Evolutionary conservation across 2,329 filamentous ascomycete genomes (phyloP).

Genomic region (Penicillium sp.): DNA sequence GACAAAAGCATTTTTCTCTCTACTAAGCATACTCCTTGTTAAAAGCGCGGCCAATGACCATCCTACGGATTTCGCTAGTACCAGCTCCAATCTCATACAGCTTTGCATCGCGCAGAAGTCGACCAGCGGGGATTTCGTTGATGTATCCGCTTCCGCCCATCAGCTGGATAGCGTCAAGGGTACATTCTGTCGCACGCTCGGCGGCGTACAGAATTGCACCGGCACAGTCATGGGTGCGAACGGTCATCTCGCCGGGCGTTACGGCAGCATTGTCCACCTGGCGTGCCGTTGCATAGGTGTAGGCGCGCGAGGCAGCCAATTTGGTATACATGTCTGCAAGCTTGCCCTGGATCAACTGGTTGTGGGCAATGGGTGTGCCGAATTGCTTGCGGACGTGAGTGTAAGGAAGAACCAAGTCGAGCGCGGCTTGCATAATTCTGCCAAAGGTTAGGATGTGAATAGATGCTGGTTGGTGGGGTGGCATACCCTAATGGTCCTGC

Average conservation of each 20-base stretch:
- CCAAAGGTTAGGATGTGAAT: constrained; percentile 10
- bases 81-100: constrained; percentile 97
- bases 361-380: constrained; percentile 79
- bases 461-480: not conserved
- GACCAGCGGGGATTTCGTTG: constrained; percentile 89
- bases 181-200: constrained; percentile 79
- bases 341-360: constrained; percentile 90
- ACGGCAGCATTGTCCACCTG: constrained; percentile 73
- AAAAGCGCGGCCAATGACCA: constrained; percentile 91
- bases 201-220: constrained; percentile 92
- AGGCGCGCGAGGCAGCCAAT: constrained; percentile 77
- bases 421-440: constrained; percentile 82
- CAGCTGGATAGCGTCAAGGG: constrained; percentile 86
- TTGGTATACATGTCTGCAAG: constrained; percentile 98
- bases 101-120: constrained; percentile 75
- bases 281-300: constrained; percentile 81
- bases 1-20: constrained; percentile 2
- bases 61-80: constrained; percentile 88
- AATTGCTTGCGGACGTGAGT: constrained; percentile 90
- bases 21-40: constrained; percentile 73
- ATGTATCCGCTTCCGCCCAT: constrained; percentile 95
- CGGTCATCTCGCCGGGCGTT: constrained; percentile 39
- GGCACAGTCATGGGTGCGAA: constrained; percentile 89
- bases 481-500: constrained; percentile 77
- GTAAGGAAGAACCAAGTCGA: constrained; percentile 86